These are phyloP conservation scores for Rehmannia glutinosa DNA, from an alignment of 257 asterid genomes.

Conservation along the genomic window DNA sequence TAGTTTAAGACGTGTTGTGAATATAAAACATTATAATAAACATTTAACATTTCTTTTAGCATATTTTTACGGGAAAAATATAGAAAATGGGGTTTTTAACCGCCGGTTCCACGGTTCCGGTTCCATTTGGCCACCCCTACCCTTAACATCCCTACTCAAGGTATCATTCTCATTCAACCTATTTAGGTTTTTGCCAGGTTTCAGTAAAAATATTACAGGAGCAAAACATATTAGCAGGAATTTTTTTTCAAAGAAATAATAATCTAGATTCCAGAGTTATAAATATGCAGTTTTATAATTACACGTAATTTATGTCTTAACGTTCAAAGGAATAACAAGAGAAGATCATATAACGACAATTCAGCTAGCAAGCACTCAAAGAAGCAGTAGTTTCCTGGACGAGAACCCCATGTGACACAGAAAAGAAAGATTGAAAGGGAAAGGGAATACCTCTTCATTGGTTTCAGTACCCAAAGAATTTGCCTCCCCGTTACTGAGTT, in stretches of 20 bases:
- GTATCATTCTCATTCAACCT: constrained; percentile 12
- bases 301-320: not conserved
- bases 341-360: constrained; percentile 1
- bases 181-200: not conserved
- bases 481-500: constrained; percentile 52
- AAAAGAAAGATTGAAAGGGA: not conserved
- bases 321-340: not conserved
- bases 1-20: too few species aligned
- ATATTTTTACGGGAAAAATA: too few species aligned
- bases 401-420: not conserved
- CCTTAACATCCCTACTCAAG: not conserved
- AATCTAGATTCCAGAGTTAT: not conserved
- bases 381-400: not conserved
- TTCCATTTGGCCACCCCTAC: too few species aligned
- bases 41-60: too few species aligned
- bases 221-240: not conserved
- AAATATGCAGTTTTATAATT: not conserved
- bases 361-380: not conserved
- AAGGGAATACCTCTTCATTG: constrained; percentile 49
- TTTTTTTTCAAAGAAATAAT: not conserved
- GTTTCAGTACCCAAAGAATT: constrained; percentile 41
- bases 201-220: not conserved
- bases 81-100: too few species aligned
- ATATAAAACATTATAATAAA: too few species aligned
- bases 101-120: too few species aligned